phyloP scores from a whole-genome alignment of 352 stramenopile species.

The Achlya hypogyna region DNA sequence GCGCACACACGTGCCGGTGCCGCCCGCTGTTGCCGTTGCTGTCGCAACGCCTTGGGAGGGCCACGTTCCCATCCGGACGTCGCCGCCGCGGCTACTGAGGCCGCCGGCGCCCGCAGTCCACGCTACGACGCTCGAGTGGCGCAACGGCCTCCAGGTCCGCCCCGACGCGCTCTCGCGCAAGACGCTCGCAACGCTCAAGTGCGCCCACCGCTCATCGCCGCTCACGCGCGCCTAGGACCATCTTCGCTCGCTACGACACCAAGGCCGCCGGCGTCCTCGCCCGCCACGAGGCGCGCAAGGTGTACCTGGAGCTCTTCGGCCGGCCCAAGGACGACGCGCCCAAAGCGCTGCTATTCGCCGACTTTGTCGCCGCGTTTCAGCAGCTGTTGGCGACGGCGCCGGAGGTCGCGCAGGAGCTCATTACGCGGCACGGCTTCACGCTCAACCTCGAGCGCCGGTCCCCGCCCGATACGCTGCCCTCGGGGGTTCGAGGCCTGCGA shows the following conservation, averaged over 20 bases:
- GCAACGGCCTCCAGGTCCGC: neutral
- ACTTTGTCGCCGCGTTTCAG: slow-evolving; percentile 1
- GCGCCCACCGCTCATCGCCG: neutral
- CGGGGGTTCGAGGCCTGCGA: neutral
- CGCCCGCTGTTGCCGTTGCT: neutral
- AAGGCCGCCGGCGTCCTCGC: neutral
- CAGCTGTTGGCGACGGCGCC: neutral
- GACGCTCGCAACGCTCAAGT: neutral
- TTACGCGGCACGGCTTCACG: slow-evolving; percentile 4
- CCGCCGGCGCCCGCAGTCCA: neutral
- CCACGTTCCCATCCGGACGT: slow-evolving; percentile 3
- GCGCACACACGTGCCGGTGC: neutral
- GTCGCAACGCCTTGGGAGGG: slow-evolving; percentile 3
- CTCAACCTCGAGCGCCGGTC: slow-evolving; percentile 12
- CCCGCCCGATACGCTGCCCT: neutral
- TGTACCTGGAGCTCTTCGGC: neutral
- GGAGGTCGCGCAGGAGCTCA: neutral
- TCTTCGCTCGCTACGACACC: slow-evolving; percentile 12
- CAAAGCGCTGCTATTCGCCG: neutral
- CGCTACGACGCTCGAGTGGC: slow-evolving; percentile 6
- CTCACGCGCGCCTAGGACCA: neutral
- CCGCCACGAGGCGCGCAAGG: neutral
- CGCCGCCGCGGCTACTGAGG: neutral
- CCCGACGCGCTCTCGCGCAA: neutral
- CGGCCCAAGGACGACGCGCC: slow-evolving; percentile 1